phyloP scores from a whole-genome alignment of 1,284 basidiomycete genomes.

The Malassezia japonica region DNA sequence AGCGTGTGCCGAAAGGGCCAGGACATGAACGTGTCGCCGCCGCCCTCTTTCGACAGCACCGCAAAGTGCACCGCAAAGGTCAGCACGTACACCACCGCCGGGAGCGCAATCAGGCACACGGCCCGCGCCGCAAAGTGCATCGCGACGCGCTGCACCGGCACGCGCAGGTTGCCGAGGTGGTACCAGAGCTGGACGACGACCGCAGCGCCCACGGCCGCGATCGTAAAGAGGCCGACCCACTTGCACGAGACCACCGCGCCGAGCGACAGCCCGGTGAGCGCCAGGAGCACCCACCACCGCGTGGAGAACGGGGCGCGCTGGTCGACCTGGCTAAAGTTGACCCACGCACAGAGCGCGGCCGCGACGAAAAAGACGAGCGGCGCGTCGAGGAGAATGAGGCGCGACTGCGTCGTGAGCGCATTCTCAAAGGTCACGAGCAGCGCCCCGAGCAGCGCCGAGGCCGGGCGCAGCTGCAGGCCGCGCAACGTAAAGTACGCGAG shows the following conservation, averaged over 20 bases:
- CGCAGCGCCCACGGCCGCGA: slow-evolving; percentile 78
- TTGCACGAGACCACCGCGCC: slow-evolving; percentile 89
- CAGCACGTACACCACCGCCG: slow-evolving; percentile 78
- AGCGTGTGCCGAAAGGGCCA: slow-evolving; percentile 95
- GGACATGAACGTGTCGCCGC: slow-evolving; percentile 98
- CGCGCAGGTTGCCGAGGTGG: slow-evolving; percentile 74
- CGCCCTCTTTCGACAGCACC: slow-evolving; percentile 77
- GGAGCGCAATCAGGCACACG: slow-evolving; percentile 75
- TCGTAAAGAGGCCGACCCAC: slow-evolving; percentile 99
- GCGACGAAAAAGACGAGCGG: slow-evolving; percentile 96
- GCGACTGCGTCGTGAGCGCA: slow-evolving; percentile 84
- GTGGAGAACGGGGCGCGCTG: slow-evolving; percentile 62
- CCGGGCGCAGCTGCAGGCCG: slow-evolving; percentile 69
- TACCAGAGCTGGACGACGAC: slow-evolving; percentile 82
- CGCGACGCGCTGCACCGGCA: slow-evolving; percentile 65
- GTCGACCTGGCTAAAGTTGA: slow-evolving; percentile 83
- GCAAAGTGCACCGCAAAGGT: slow-evolving; percentile 93
- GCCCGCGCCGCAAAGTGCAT: slow-evolving; percentile 81
- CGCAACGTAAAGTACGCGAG: slow-evolving; percentile 88
- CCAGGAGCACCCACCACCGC: slow-evolving; percentile 85
- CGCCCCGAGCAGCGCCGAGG: slow-evolving; percentile 77
- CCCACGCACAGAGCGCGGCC: slow-evolving; percentile 75
- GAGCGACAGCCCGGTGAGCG: slow-evolving; percentile 75
- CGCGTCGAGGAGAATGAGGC: slow-evolving; percentile 92
- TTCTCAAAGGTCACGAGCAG: slow-evolving; percentile 94